These are phyloP conservation scores for Rosa rugosa DNA, from an alignment of 306 rosid genomes.

Conservation along the genomic window DNA sequence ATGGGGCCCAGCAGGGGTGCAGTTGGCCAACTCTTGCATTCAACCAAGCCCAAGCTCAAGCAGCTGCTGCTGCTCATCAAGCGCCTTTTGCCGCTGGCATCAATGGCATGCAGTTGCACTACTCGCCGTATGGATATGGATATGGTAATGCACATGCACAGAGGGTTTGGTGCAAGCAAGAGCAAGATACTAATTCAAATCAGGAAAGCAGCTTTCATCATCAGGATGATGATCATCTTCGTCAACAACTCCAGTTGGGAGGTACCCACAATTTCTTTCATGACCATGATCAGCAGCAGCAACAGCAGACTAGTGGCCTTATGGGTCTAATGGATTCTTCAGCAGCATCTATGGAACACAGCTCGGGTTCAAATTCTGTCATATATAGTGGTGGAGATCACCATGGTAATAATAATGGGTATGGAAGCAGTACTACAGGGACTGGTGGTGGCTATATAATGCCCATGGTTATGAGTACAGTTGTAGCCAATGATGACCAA, in stretches of 20 bases:
- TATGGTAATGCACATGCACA: constrained; percentile 27
- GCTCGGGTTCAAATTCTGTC: constrained; percentile 52
- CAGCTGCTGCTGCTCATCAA: not conserved
- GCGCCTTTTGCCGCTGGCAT: constrained; percentile 8
- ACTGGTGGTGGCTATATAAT: constrained; percentile 39
- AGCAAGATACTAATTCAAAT: constrained; percentile 36
- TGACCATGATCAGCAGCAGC: constrained; percentile 3
- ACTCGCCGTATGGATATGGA: constrained; percentile 33
- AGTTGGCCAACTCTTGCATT: constrained; percentile 62
- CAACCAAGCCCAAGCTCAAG: constrained; percentile 36
- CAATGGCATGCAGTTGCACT: constrained; percentile 31
- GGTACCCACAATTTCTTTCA: constrained; percentile 65
- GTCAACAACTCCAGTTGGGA: constrained; percentile 50
- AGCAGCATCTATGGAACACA: constrained; percentile 54
- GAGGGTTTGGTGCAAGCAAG: constrained; percentile 82
- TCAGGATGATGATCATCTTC: constrained; percentile 29
- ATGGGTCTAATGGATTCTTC: constrained; percentile 46
- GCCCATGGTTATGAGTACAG: constrained; percentile 36
- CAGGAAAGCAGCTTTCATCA: constrained; percentile 14
- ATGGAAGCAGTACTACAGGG: not conserved
- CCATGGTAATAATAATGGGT: constrained; percentile 18
- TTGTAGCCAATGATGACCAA: constrained; percentile 25
- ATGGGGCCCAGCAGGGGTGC: not conserved
- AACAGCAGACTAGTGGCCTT: constrained; percentile 33
- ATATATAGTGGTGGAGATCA: constrained; percentile 28